Evolutionary conservation across 768 basidiomycete genomes (phyloP).

Genomic region (Russula dissimulans): DNA sequence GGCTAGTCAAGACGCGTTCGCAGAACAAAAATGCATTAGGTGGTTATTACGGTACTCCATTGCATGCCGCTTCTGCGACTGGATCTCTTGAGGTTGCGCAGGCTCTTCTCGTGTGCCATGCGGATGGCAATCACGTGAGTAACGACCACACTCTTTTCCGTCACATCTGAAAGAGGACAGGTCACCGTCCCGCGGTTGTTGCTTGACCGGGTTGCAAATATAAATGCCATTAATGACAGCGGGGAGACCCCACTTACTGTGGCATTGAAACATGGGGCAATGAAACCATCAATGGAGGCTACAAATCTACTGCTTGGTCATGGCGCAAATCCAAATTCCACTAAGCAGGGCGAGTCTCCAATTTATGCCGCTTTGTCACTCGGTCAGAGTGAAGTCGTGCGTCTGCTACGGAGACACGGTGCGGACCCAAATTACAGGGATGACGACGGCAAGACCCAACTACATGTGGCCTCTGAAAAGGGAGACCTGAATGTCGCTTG

Average conservation of each 20-base stretch:
- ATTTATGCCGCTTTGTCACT: neutral
- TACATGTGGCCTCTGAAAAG: no score
- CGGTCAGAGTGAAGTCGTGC: neutral
- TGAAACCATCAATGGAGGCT: neutral
- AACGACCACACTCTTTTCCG: no score
- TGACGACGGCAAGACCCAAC: no score
- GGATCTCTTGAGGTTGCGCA: no score
- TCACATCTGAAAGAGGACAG: no score
- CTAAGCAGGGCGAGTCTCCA: neutral
- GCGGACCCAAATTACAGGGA: no score
- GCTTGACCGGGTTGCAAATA: neutral
- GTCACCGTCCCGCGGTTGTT: neutral
- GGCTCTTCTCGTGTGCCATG: neutral
- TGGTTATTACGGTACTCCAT: neutral
- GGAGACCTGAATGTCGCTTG: no score
- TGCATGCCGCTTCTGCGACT: neutral
- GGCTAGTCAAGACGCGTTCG: neutral
- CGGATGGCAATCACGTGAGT: neutral
- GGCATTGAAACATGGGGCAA: no score
- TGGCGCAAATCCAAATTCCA: neutral
- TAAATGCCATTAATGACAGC: no score
- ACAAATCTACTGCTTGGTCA: neutral
- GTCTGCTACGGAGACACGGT: no score
- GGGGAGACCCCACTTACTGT: neutral
- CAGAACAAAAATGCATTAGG: neutral